Evolutionary conservation across 257 asterid genomes (phyloP).

Genomic region (Petunia secreta): DNA sequence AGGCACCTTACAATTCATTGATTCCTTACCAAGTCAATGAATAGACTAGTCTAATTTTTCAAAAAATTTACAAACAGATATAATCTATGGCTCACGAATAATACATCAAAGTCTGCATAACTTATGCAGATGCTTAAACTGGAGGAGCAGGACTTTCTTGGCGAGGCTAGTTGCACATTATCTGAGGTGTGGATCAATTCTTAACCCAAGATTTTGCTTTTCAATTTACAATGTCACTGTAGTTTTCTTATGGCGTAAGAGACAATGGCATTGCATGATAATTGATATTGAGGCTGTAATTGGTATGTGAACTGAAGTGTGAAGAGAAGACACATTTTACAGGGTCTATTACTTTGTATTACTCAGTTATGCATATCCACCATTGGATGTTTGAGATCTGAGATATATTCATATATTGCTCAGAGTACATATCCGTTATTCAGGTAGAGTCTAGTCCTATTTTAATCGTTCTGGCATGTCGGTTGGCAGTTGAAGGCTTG

Average conservation of each 20-base stretch:
- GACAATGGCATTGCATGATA: not conserved
- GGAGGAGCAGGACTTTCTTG: conserved; percentile 97
- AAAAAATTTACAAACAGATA: conserved; percentile 10
- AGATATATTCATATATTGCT: too few species aligned
- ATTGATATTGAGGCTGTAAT: not conserved
- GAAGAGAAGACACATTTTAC: not conserved
- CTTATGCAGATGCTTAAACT: conserved; percentile 55
- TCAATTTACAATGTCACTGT: not conserved
- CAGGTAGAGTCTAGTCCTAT: too few species aligned
- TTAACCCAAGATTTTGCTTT: conserved; percentile 10
- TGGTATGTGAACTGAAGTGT: conserved; percentile 11
- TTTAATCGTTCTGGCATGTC: not conserved
- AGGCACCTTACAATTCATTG: not conserved
- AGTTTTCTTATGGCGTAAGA: conserved; percentile 16
- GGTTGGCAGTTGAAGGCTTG: not conserved
- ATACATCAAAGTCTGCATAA: conserved; percentile 19
- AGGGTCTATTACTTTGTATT: conserved; percentile 12
- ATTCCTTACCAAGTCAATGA: not conserved
- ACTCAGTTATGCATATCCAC: conserved; percentile 18
- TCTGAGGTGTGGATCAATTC: conserved; percentile 68
- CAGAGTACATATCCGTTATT: too few species aligned
- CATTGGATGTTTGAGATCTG: not conserved
- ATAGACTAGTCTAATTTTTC: not conserved
- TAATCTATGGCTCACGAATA: not conserved
- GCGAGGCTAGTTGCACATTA: conserved; percentile 83